Base-by-base conservation (phyloP, 768 basidiomycete species). In the Pleurotus sapidus region DNA sequence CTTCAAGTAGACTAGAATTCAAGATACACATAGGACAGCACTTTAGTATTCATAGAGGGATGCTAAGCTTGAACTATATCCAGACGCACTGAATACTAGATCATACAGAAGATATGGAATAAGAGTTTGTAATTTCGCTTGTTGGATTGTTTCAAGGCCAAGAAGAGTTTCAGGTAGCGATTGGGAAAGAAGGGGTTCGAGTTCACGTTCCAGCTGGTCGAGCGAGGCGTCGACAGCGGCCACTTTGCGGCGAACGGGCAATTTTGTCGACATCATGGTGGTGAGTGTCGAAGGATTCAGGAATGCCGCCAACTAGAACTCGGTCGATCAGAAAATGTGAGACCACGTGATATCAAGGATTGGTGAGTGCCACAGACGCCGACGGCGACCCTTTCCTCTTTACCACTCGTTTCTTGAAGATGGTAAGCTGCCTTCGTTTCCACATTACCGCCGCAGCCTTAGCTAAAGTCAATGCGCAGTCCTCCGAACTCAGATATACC, bases 401-500 rank as follows among this genome's bases (percentile, higher is more conserved):
- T 34, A 9, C 30, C 30, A 34, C 30, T 34, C 30, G 46, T 60
- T 59, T 60, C 68, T 74, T 72, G 45, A 62, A 62, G 64, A 79
- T 79, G 77, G 76, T 77, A 64, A 63, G 76, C 73, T 72, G 75
- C 67, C 58, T 63, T 46, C n/a, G 42, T 27, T 63, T 57, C 38
- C 25, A 57, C 58, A 27, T 49, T 57, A 57, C 51, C 55, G 40
- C 50, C 59, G 59, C 63, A 62, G 25, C 34, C 14, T 14, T 39
- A 39, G 56, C 46, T 30, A 27, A 42, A n/a, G 15, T 48, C 34
- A 17, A 54, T 24, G 57, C 51, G 57, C 65, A 93, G 91, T 90
- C 91, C 50, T 95, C 92, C 40, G 95, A 98, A 72, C 79, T 97
- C 4, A 81, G 95, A 65, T 97, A 98, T 68, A 98, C 95, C 0